Conservation (phyloP, 225 moss, liverwort and hornwort genomes). For the Physcomitrellopsis africana region DNA sequence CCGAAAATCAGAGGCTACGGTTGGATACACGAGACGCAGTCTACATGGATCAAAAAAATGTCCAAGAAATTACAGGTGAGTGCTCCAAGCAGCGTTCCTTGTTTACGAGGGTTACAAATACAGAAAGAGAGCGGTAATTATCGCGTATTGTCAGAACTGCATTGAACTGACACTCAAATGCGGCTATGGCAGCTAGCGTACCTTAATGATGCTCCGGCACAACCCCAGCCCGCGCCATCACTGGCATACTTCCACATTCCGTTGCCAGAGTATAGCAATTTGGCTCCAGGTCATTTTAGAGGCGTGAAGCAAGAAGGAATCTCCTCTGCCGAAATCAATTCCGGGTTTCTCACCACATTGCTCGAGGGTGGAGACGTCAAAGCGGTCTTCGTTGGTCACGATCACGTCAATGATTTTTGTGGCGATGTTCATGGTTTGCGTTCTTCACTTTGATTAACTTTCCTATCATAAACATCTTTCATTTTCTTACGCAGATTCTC, state of each 20-base stretch:
- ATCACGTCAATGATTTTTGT: conserved; percentile 73
- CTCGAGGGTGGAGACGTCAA: conserved; percentile 59
- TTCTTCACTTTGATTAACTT: not conserved
- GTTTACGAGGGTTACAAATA: too few relatives aligned
- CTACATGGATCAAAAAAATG: conserved; percentile 42
- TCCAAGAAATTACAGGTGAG: conserved; percentile 48
- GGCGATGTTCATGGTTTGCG: conserved; percentile 49
- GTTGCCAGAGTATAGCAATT: conserved; percentile 51
- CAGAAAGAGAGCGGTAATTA: too few relatives aligned
- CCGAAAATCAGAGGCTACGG: conserved; percentile 45
- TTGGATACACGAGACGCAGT: conserved; percentile 68
- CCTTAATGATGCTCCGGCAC: conserved; percentile 37
- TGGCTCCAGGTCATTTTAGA: conserved; percentile 31
- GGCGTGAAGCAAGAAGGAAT: conserved; percentile 63
- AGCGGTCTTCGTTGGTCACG: conserved; percentile 70
- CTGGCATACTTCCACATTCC: conserved; percentile 77
- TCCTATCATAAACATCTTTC: too few relatives aligned
- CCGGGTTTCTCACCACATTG: conserved; percentile 67
- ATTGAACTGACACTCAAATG: not conserved
- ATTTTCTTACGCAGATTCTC: too few relatives aligned
- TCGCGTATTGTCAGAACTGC: too few relatives aligned
- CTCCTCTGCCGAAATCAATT: conserved; percentile 57
- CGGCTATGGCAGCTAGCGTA: conserved; percentile 26
- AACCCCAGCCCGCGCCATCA: conserved; percentile 51
- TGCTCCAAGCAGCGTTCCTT: not conserved